Conservation (phyloP, 352 stramenopile genomes). For the Globisporangium alternatum region DNA sequence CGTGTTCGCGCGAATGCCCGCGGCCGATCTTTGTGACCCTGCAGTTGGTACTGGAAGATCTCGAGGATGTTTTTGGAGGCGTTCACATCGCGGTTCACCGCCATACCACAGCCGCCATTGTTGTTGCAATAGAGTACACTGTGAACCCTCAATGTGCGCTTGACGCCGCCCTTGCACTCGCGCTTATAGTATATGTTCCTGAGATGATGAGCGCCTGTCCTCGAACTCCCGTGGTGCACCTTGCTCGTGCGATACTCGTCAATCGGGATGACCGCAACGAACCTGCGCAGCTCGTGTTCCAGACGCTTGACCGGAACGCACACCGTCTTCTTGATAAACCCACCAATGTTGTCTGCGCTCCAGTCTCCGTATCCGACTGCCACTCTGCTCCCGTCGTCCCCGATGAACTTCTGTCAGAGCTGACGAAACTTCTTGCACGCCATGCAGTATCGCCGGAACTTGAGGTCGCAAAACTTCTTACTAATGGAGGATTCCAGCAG, state of each 20-base stretch:
- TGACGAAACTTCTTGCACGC: background rate
- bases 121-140: slow-evolving; percentile 10
- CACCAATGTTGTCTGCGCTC: background rate
- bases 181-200: background rate
- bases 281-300: slow-evolving; percentile 1
- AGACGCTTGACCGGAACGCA: slow-evolving; percentile 3
- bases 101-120: slow-evolving; percentile 4
- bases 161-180: background rate
- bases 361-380: slow-evolving; percentile 1
- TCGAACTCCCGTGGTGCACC: background rate
- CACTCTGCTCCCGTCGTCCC: background rate
- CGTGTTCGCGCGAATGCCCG: background rate
- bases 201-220: background rate
- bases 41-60: slow-evolving; percentile 1
- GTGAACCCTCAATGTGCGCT: slow-evolving; percentile 1
- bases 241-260: background rate
- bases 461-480: slow-evolving; percentile 1
- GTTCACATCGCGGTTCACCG: slow-evolving; percentile 5
- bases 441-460: slow-evolving; percentile 1
- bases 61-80: slow-evolving; percentile 3
- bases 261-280: background rate
- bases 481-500: slow-evolving; percentile 1
- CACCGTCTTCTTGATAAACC: slow-evolving; percentile 5
- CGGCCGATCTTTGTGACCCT: background rate
- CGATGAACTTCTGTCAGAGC: background rate